Evolutionary conservation across 768 basidiomycete genomes (phyloP), one percentile per base, ranked within the genome.

Genomic region (Trametes cingulata): DNA sequence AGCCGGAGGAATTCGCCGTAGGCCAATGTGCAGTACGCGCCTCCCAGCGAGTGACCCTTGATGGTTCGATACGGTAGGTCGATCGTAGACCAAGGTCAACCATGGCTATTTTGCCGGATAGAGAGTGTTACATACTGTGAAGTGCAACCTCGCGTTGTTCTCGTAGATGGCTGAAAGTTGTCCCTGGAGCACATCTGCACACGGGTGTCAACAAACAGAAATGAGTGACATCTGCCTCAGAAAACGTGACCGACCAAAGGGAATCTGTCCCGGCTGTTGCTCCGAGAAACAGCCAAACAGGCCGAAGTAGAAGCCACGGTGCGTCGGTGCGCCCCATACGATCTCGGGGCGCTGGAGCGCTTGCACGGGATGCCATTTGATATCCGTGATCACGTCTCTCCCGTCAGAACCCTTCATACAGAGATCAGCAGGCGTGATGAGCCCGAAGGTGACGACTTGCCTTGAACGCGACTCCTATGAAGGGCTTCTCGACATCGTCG

Each of bases 1-100:
- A 43, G 58, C 15, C 58, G 51, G 20, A 60, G 52, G 58, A 60
- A 60, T 37, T 60, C 58, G 29, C 42, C 58, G 24, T 53, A 60
- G 10, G 58, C 42, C 15, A 60, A 43, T 10, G 52, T 53, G 39
- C 52, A 60, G 36, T 35, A 50, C 2, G 39, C 58, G 5, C 45
- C 58, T 41, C 58, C 58, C 25, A 60, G 52, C 6, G 58, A 60
- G 27, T 60, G 58, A 35, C 58, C 58, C 58, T 60, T 4, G 29
- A 33, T 10, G 10, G 4, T 33, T 10, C 29, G 37, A 29, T n/a
- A 14, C 9, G 14, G 12, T 22, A 10, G 12, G 37, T 33, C 14
- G 37, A 17, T 12, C 8, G n/a, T n/a, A n/a, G n/a, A n/a, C n/a
- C n/a, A n/a, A n/a, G 19, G 25, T n/a, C n/a, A 25, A 13, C 4